A percentile compares a stretch with the other conserved stretches of the same genome.
These are phyloP conservation scores for Vitis rupestris DNA, from an alignment of 164 flowering plant genomes.

Conservation along the genomic window DNA sequence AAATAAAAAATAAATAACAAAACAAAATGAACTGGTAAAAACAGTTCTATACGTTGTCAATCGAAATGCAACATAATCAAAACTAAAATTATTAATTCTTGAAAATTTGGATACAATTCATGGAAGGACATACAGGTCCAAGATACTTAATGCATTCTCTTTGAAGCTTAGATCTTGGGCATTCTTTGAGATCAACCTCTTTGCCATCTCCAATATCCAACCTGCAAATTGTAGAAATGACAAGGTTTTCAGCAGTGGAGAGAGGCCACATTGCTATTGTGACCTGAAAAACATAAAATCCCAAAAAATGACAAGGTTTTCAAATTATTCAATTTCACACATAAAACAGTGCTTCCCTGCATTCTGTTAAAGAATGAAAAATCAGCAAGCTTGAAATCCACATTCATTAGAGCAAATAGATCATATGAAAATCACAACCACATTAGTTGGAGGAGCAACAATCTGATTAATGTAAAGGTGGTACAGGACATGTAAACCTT, in stretches of 20 bases:
- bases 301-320: too few species aligned
- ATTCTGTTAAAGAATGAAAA: too few species aligned
- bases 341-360: too few species aligned
- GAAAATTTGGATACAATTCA: neutral
- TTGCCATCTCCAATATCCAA: slow-evolving; percentile 92
- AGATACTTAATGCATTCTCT: slow-evolving; percentile 85
- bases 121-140: slow-evolving; percentile 70
- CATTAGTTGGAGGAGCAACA: too few species aligned
- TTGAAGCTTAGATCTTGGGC: slow-evolving; percentile 73
- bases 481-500: too few species aligned
- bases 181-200: slow-evolving; percentile 69
- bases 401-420: too few species aligned
- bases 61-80: neutral
- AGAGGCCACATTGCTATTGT: too few species aligned
- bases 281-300: too few species aligned
- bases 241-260: neutral
- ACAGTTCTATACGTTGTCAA: neutral
- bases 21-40: neutral
- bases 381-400: too few species aligned
- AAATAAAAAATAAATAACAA: neutral
- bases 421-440: too few species aligned
- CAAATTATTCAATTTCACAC: too few species aligned
- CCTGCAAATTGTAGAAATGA: slow-evolving; percentile 43
- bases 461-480: too few species aligned
- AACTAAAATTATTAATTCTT: neutral